These are phyloP conservation scores for Pseudoneurospora amorphoporcata DNA, from an alignment of 495 filamentous ascomycete species.

Conservation along the genomic window DNA sequence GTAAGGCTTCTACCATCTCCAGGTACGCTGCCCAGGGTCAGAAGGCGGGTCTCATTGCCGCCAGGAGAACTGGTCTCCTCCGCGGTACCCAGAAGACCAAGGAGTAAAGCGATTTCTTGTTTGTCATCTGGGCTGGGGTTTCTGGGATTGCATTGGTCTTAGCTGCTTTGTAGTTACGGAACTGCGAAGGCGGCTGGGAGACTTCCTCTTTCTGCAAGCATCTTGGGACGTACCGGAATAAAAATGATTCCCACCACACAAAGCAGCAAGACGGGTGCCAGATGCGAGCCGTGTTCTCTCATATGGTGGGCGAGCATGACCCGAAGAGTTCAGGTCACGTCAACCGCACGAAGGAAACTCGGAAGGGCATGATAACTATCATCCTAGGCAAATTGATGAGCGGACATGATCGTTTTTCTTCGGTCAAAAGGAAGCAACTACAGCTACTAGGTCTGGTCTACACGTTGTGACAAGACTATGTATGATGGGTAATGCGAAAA, in stretches of 20 bases:
- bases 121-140: conserved; percentile 44
- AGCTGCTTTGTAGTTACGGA: conserved; percentile 44
- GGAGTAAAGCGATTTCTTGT: conserved; percentile 60
- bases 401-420: not conserved
- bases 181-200: conserved; percentile 29
- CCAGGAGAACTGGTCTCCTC: conserved; percentile 95
- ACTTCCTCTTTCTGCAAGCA: conserved; percentile 23
- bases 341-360: not conserved
- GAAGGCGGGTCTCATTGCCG: conserved; percentile 99
- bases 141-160: conserved; percentile 44
- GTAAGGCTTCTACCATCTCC: conserved; percentile 99
- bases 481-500: not conserved
- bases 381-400: not conserved
- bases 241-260: conserved; percentile 29
- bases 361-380: not conserved
- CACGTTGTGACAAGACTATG: not conserved
- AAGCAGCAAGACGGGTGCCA: conserved; percentile 3
- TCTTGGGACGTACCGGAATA: conserved; percentile 25
- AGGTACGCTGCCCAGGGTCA: conserved; percentile 95
- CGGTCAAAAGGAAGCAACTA: not conserved
- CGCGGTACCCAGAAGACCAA: conserved; percentile 99
- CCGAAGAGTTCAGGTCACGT: not conserved
- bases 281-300: not conserved
- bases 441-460: not conserved
- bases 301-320: not conserved